Evolutionary conservation across 2,329 filamentous ascomycete genomes (phyloP), one percentile per base, ranked within the genome.

Genomic region (Fusarium caatingaense): DNA sequence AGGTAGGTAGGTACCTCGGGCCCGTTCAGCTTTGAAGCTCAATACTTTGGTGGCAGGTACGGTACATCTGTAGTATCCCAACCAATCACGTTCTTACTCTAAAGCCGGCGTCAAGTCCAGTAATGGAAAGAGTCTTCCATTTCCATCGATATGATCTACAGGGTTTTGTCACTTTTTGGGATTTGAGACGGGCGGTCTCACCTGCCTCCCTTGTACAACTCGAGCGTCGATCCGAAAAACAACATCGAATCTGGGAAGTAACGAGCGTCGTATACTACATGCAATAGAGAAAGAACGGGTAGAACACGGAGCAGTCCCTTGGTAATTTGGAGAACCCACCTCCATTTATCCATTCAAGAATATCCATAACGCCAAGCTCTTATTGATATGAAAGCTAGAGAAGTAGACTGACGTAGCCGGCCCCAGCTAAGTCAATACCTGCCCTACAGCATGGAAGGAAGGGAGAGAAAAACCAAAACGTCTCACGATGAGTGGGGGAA

Each of bases 151-250:
- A 44, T 28, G 67, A 70, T 70, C 67, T 68, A 51, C 67, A 70
- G 67, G 66, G 66, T 70, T 67, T 53, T 70, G 20, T 63, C 66
- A n/a, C 10, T 53, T 70, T 69, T 70, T 67, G 25, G 60, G 56
- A 30, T 37, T 40, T 23, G 18, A 45, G 27, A 69, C 37, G 32
- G 55, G 56, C 54, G 49, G 46, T 54, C 42, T 54, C 53, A 70
- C 67, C 63, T 70, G 62, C 67, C 67, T 70, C 30, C 56, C 53
- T 68, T 42, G 63, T 64, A 47, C 45, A 71, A 68, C 63, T 58
- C 30, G 32, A 56, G 50, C 45, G 66, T 67, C 62, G 62, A 69
- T 67, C 66, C 18, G 46, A 42, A 58, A 49, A 49, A 63, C 34
- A 20, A 63, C 56, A 34, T 42, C 48, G 37, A 37, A 37, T 37